phyloP scores from a whole-genome alignment of 805 yeast genomes.

The Candida succiphila region DNA sequence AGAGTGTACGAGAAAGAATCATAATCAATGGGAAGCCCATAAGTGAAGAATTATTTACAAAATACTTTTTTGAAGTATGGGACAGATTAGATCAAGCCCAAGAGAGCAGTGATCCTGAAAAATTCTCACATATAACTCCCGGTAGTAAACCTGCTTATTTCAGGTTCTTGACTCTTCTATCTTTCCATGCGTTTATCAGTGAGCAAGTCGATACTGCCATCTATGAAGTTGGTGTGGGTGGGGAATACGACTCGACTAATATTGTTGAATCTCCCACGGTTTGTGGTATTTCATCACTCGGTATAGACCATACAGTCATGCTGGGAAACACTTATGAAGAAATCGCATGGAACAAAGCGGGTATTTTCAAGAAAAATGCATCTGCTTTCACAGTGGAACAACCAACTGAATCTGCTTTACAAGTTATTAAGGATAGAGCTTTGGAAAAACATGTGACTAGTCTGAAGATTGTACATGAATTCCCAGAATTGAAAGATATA shows the following conservation, averaged over 20 bases:
- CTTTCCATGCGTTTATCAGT: slow-evolving; percentile 81
- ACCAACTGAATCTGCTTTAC: slow-evolving; percentile 44
- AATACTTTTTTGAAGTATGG: slow-evolving; percentile 93
- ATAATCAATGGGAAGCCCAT: slow-evolving; percentile 82
- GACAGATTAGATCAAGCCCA: slow-evolving; percentile 49
- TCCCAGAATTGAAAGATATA: slow-evolving; percentile 27
- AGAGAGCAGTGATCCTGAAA: slow-evolving; percentile 41
- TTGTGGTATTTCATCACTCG: slow-evolving; percentile 79
- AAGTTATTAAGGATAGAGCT: slow-evolving; percentile 57
- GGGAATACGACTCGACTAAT: slow-evolving; percentile 95
- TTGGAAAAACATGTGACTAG: slow-evolving; percentile 41
- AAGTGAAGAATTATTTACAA: slow-evolving; percentile 67
- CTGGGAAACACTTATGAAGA: slow-evolving; percentile 81
- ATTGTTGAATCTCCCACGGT: slow-evolving; percentile 70
- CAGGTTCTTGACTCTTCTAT: slow-evolving; percentile 77
- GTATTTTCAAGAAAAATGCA: slow-evolving; percentile 66
- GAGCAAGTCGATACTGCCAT: slow-evolving; percentile 93
- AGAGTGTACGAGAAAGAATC: slow-evolving; percentile 86
- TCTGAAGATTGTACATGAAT: slow-evolving; percentile 41
- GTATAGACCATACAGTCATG: slow-evolving; percentile 85
- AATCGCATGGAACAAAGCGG: slow-evolving; percentile 95
- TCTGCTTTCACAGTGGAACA: slow-evolving; percentile 60
- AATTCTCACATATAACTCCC: slow-evolving; percentile 66
- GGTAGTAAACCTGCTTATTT: slow-evolving; percentile 86
- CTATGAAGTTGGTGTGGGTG: slow-evolving; percentile 98